Evolutionary conservation across 73 alveolate genomes (phyloP), one percentile per base, ranked within the genome.

Genomic region (Blepharisma japonicum): DNA sequence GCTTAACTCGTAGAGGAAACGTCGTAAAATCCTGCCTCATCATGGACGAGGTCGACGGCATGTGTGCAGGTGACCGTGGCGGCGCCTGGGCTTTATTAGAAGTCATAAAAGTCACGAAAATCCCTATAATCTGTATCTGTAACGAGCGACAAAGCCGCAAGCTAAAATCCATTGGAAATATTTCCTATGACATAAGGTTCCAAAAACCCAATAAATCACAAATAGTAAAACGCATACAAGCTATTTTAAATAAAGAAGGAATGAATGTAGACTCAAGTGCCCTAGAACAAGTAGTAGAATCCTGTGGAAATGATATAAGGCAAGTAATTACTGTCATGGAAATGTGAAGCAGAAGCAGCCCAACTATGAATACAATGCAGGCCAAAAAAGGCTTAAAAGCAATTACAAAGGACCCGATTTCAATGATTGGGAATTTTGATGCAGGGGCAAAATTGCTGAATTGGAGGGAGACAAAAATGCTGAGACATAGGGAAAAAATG

Each of bases 1-100:
- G 78, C 50, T 80, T 78, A 55, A 66, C 70, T 14, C 45, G 82
- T 48, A 68, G 56, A 9, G 68, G 78, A 55, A 55, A 86, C 66
- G 84, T 89, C 55, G 93, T 88, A 45, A 92, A 94, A 79, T 83
- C 90, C 71, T 89, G 93, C 53, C 96, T 97, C 56, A 87, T 97
- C 42, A 97, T 97, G 99, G 99, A 97, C 85, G 99, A 97, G 85
- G 96, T 94, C 7, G 99, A 95, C 80, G 99, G 99, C 45, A 88
- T 95, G 92, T 92, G 98, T 56, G 99, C 97, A 6, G 97, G 97
- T 39, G 99, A 97, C 71, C 84, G 98, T 53, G 99, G 99, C 6
- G 99, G 99, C 9, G 88, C 90, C 49, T 70, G 90, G 7, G 99
- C 98, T 6, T 77, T 97, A 11, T 90, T 95, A 21, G 95, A 95